phyloP scores from a whole-genome alignment of 768 basidiomycete genomes.

The Suillus placidus region DNA sequence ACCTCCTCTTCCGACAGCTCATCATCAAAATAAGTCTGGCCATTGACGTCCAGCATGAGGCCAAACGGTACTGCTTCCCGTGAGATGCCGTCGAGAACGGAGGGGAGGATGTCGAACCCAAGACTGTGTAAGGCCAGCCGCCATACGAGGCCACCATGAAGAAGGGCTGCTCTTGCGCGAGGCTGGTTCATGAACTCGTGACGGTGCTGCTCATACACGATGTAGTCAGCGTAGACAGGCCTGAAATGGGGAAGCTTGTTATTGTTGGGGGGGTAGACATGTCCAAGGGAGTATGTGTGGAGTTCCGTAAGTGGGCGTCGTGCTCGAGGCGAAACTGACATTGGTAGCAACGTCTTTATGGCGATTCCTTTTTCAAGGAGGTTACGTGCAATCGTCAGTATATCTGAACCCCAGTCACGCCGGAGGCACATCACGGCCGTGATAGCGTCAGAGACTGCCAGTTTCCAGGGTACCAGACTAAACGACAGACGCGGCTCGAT shows the following conservation, averaged over 20 bases:
- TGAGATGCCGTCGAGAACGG: no score
- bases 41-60: not conserved
- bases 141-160: no score
- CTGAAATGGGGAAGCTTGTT: not conserved
- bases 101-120: no score
- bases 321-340: not conserved
- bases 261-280: no score
- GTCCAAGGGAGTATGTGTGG: not conserved
- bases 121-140: no score
- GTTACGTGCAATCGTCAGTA: not conserved
- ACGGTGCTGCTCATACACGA: no score
- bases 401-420: not conserved
- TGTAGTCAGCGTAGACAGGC: not conserved
- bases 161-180: not conserved
- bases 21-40: not conserved
- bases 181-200: not conserved
- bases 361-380: not conserved
- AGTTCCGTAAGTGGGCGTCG: not conserved
- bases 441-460: not conserved
- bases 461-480: not conserved
- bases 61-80: not conserved
- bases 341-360: not conserved
- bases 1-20: not conserved
- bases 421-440: not conserved
- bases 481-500: not conserved